Conservation (phyloP, 2,329 filamentous ascomycete genomes). For the Trichoderma sp. region DNA sequence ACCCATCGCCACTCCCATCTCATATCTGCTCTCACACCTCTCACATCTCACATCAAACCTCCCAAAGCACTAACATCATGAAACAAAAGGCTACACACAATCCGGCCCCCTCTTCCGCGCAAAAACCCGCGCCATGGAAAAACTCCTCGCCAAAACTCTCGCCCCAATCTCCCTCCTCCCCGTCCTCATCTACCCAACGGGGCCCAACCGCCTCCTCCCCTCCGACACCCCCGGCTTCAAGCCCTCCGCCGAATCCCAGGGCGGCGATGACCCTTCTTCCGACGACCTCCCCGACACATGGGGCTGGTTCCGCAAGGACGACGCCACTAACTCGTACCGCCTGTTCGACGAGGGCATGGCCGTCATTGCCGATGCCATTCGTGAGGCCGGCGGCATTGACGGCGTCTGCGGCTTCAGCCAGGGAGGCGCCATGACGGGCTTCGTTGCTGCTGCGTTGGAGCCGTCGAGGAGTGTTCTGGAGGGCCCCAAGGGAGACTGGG, state of each 20-base stretch:
- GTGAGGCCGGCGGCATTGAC: slow-evolving; percentile 65
- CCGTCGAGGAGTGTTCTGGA: slow-evolving; percentile 29
- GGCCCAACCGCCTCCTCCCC: slow-evolving; percentile 58
- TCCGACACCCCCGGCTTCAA: slow-evolving; percentile 68
- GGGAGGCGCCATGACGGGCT: slow-evolving; percentile 67
- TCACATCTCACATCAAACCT: not conserved
- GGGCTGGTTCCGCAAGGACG: slow-evolving; percentile 78
- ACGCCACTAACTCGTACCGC: slow-evolving; percentile 60
- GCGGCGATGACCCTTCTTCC: not conserved
- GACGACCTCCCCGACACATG: slow-evolving; percentile 61
- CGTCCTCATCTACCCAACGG: slow-evolving; percentile 66
- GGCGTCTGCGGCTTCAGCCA: slow-evolving; percentile 81
- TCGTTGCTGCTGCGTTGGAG: slow-evolving; percentile 73
- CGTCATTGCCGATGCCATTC: slow-evolving; percentile 59
- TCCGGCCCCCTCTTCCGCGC: slow-evolving; percentile 79
- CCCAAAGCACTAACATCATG: not conserved
- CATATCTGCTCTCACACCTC: not conserved
- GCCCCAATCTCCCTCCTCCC: slow-evolving; percentile 52
- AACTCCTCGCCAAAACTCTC: slow-evolving; percentile 73
- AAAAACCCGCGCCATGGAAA: slow-evolving; percentile 85
- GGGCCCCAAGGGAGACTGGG: slow-evolving; percentile 40
- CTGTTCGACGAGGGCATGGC: slow-evolving; percentile 67
- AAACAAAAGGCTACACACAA: slow-evolving; percentile 73
- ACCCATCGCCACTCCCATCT: not conserved
- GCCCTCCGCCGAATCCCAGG: slow-evolving; percentile 34